Conservation (phyloP, 23 red algal species). For the Agarophyton chilense region DNA sequence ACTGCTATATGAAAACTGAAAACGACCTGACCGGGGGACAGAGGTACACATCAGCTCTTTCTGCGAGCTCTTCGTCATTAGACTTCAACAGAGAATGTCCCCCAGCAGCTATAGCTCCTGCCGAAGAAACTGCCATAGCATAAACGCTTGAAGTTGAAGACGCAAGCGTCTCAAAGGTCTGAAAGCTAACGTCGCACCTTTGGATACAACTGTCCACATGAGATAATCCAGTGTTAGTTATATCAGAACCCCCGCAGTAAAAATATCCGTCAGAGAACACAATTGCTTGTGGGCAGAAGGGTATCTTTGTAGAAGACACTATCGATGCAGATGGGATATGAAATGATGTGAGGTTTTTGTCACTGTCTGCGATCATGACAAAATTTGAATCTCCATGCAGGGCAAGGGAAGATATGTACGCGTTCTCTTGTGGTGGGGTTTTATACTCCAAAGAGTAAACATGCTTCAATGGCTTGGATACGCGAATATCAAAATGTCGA, state of each 20-base stretch:
- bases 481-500: constrained; percentile 13
- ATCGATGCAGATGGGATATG: constrained; percentile 34
- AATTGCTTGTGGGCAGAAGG: constrained; percentile 49
- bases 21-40: constrained; percentile 51
- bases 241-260: constrained; percentile 55
- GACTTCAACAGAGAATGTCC: constrained; percentile 26
- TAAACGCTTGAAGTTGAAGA: constrained; percentile 49
- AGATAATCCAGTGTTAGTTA: background rate
- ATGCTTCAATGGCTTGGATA: background rate
- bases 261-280: constrained; percentile 33
- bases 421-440: background rate
- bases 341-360: constrained; percentile 35
- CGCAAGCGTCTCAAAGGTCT: background rate
- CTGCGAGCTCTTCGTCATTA: background rate
- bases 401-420: constrained; percentile 39
- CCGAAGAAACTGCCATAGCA: constrained; percentile 1
- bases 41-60: constrained; percentile 60
- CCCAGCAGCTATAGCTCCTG: constrained; percentile 42
- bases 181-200: background rate
- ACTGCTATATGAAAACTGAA: constrained; percentile 32
- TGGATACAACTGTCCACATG: background rate
- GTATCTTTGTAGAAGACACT: background rate
- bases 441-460: constrained; percentile 4
- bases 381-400: constrained; percentile 21
- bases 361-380: constrained; percentile 32